Evolutionary conservation across 2,329 filamentous ascomycete species (phyloP).

Genomic region (Ophiocordyceps camponoti-rufipedis): DNA sequence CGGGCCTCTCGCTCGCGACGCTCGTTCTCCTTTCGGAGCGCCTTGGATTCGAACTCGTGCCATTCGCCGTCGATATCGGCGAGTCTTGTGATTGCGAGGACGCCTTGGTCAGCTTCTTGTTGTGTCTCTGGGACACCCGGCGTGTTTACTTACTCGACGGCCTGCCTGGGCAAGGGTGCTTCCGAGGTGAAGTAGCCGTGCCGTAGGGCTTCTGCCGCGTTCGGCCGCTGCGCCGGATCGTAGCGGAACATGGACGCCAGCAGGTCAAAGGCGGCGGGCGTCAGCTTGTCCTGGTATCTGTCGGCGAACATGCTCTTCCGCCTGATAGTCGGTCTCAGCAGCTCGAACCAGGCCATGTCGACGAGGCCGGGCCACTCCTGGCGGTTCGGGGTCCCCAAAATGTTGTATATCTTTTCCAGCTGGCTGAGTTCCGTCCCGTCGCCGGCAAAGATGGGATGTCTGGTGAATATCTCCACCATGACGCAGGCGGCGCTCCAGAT

Average conservation of each 20-base stretch:
- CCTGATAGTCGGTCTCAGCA: constrained; percentile 62
- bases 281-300: constrained; percentile 61
- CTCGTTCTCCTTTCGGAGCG: constrained; percentile 76
- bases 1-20: constrained; percentile 37
- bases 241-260: constrained; percentile 74
- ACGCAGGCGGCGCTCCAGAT: constrained; percentile 97
- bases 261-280: constrained; percentile 66
- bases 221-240: constrained; percentile 69
- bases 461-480: constrained; percentile 88
- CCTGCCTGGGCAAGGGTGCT: constrained; percentile 58
- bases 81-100: constrained; percentile 32
- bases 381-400: constrained; percentile 74
- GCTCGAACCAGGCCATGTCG: constrained; percentile 96
- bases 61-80: constrained; percentile 77
- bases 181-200: constrained; percentile 81
- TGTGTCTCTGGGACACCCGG: not conserved
- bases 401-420: constrained; percentile 87
- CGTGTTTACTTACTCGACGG: constrained; percentile 52
- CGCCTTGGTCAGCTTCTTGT: constrained; percentile 6
- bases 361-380: constrained; percentile 74
- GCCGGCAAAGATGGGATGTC: constrained; percentile 84
- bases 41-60: constrained; percentile 98
- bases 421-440: constrained; percentile 93
- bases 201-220: constrained; percentile 64
- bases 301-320: constrained; percentile 62